These are phyloP conservation scores for Brasilioporus rufonigricans DNA, from an alignment of 768 basidiomycete species.

Conservation along the genomic window DNA sequence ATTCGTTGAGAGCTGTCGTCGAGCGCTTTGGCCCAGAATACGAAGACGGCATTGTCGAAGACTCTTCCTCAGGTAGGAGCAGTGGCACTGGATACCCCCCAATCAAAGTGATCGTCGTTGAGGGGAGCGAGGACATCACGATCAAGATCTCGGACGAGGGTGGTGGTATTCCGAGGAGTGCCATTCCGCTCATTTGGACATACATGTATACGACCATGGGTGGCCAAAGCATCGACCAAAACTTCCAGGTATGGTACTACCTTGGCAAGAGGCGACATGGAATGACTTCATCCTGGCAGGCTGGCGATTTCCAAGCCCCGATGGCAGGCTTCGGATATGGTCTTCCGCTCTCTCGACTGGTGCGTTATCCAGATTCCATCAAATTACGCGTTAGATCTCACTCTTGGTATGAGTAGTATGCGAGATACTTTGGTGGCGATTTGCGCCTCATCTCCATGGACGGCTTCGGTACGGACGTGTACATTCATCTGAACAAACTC, in stretches of 20 bases:
- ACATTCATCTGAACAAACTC: constrained; percentile 85
- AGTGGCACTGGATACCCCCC: constrained; percentile 21
- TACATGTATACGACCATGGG: constrained; percentile 95
- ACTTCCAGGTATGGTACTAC: too few relatives aligned
- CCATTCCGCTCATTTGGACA: constrained; percentile 96
- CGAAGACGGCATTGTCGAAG: constrained; percentile 43
- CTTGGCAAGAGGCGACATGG: too few relatives aligned
- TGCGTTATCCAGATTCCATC: constrained; percentile 58
- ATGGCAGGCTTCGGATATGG: constrained; percentile 99
- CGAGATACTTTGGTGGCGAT: constrained; percentile 94
- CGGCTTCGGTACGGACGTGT: constrained; percentile 94
- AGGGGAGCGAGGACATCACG: constrained; percentile 96
- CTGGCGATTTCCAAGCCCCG: constrained; percentile 93
- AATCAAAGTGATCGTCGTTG: constrained; percentile 67
- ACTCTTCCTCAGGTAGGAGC: constrained; percentile 1
- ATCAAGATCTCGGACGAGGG: constrained; percentile 99
- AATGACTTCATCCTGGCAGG: too few relatives aligned
- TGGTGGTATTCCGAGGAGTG: constrained; percentile 80
- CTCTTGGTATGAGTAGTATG: constrained; percentile 54
- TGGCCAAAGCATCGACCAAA: constrained; percentile 67
- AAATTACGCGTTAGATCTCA: constrained; percentile 3
- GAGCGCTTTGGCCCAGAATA: constrained; percentile 84
- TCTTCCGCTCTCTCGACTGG: constrained; percentile 85
- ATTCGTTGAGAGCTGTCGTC: constrained; percentile 94
- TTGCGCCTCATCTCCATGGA: constrained; percentile 96